Percentiles rank a stretch among this genome's conserved stretches.
These are phyloP conservation scores for Sclerotinia trifoliorum DNA, from an alignment of 2,329 filamentous ascomycete species.

Conservation along the genomic window DNA sequence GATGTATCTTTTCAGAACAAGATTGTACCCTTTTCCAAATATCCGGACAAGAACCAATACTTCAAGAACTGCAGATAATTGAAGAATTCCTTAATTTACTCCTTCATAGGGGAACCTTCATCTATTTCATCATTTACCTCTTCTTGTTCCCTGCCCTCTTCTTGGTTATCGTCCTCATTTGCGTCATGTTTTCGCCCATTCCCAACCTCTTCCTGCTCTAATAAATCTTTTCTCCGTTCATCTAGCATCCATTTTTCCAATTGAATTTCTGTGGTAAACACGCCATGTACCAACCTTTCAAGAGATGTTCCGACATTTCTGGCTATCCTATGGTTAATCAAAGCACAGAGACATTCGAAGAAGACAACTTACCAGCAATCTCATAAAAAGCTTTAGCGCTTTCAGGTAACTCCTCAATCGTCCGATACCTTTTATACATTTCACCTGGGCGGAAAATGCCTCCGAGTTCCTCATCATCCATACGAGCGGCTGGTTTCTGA, in stretches of 20 bases:
- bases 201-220: conserved; percentile 9
- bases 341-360: background rate
- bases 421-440: conserved; percentile 42
- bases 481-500: conserved; percentile 34
- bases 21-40: background rate
- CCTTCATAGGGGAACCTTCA: background rate
- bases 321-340: conserved; percentile 29
- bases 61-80: background rate
- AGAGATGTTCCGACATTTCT: conserved; percentile 33
- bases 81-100: background rate
- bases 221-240: conserved; percentile 30
- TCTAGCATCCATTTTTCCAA: conserved; percentile 35
- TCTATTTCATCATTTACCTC: background rate
- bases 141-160: background rate
- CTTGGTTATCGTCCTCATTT: background rate
- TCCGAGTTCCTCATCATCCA: conserved; percentile 26
- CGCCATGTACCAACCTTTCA: conserved; percentile 32
- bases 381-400: conserved; percentile 46
- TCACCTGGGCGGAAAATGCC: conserved; percentile 39
- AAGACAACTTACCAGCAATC: conserved; percentile 41
- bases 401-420: conserved; percentile 45
- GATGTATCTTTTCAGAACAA: background rate
- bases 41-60: background rate
- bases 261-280: conserved; percentile 36
- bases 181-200: background rate